phyloP scores from a whole-genome alignment of 257 asterid species.

The Petrea volubilis region DNA sequence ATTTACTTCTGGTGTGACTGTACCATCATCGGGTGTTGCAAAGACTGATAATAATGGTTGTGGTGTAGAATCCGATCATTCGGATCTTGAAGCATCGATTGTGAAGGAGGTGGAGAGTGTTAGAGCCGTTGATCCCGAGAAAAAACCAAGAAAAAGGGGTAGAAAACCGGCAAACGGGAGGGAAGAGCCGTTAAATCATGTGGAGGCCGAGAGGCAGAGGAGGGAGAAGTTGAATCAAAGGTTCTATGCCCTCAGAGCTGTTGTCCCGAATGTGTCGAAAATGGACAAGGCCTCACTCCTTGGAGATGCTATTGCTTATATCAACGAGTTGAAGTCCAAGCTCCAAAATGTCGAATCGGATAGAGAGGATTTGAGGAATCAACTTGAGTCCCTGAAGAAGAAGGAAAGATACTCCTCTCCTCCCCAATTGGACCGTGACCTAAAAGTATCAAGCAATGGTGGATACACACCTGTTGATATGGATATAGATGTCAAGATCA shows the following conservation, averaged over 20 bases:
- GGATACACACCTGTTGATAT: conserved; percentile 31
- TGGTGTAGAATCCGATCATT: conserved; percentile 71
- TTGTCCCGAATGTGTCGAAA: conserved; percentile 89
- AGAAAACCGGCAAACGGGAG: conserved; percentile 89
- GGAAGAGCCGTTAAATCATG: conserved; percentile 87
- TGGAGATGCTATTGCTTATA: conserved; percentile 80
- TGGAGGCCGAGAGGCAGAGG: conserved; percentile 95
- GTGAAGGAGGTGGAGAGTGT: conserved; percentile 67
- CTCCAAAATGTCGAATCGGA: conserved; percentile 50
- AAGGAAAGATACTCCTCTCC: conserved; percentile 30
- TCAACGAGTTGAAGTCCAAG: conserved; percentile 71
- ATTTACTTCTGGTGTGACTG: conserved; percentile 47
- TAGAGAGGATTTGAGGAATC: conserved; percentile 54
- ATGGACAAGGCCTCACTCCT: conserved; percentile 96
- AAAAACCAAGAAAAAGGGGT: conserved; percentile 76
- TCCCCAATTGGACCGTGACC: conserved; percentile 28
- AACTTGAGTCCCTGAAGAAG: conserved; percentile 53
- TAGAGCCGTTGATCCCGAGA: conserved; percentile 68
- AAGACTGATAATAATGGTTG: conserved; percentile 41
- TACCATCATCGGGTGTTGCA: conserved; percentile 44
- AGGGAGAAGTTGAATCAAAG: conserved; percentile 89
- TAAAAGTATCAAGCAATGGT: conserved; percentile 16
- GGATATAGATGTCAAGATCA: conserved; percentile 78
- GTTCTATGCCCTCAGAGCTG: conserved; percentile 87
- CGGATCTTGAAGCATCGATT: conserved; percentile 77